Evolutionary conservation across 371 early-diverging fungal species (phyloP), one percentile per base, ranked within the genome.

Genomic region (Smittium mucronatum): DNA sequence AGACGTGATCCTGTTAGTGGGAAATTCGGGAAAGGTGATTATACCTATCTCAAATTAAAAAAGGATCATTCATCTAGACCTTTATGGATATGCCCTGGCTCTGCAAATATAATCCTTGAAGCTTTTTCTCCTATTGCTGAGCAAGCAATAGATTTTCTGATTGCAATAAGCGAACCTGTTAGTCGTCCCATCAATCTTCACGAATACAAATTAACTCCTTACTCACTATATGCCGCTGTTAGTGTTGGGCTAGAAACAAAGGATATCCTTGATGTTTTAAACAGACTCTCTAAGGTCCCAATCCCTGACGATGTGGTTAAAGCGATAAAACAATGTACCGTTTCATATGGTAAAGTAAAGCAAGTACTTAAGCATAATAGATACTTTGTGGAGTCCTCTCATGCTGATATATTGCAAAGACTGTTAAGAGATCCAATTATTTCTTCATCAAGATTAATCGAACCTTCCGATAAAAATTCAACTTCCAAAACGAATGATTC

Each of bases 191-290:
- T 87, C 8, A 87, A 89, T 73, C 91, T 99, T 64, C 99, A 99
- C 76, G 99, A 99, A 81, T 99, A 98, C 82, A 89, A 91, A 73
- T 80, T 99, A 66, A 99, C 99, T 0, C 88, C 96, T 2, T 98
- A 97, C 78, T 97, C 97, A 16, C 84, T 99, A 0, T 98, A 99
- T 79, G 99, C 99, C 25, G 99, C 99, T 11, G 99, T 99, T 2
- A 96, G 96, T 58, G 97, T 99, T 2, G 99, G 99, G 2, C 81
- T 99, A 65, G 93, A 94, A 61, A 94, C 99, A 8, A 91, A 92
- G 63, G 91, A 91, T 75, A 99, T 99, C 69, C 89, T 99, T 61
- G 86, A 90, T 69, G 96, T 97, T 0, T 78, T 99, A 69, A 87
- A 93, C 70, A 85, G 90, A 67, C 84, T 99, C 8, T 94, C 95